Percentiles rank a stretch among this genome's conserved stretches.
phyloP scores from a whole-genome alignment of 306 rosid genomes.

The Heteromeles arbutifolia region DNA sequence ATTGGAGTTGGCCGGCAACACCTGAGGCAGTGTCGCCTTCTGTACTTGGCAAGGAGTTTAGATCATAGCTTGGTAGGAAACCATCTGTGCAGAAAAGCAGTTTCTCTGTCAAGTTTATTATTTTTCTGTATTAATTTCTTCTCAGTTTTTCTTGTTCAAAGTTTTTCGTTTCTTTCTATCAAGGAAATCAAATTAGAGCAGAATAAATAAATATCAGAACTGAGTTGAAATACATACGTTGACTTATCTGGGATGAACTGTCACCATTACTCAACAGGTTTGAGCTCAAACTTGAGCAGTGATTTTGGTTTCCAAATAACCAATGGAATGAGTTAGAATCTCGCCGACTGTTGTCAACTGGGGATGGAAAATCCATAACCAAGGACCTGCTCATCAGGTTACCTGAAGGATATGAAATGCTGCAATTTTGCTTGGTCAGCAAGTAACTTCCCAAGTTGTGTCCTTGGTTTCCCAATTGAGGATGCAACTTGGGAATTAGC shows the following conservation, averaged over 20 bases:
- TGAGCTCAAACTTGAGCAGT: slow-evolving; percentile 31
- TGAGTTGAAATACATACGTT: slow-evolving; percentile 28
- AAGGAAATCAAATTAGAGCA: neutral
- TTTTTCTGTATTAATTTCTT: neutral
- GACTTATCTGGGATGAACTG: slow-evolving; percentile 32
- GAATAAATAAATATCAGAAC: neutral
- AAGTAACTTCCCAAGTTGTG: slow-evolving; percentile 14
- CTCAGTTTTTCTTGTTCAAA: neutral
- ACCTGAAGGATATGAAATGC: slow-evolving; percentile 14
- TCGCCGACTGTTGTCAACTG: slow-evolving; percentile 18
- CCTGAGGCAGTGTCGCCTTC: slow-evolving; percentile 27
- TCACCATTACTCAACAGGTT: slow-evolving; percentile 22
- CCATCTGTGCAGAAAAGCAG: slow-evolving; percentile 48
- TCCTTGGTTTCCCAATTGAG: slow-evolving; percentile 15
- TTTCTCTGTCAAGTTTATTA: slow-evolving; percentile 7
- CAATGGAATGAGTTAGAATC: slow-evolving; percentile 19
- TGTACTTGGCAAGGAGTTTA: slow-evolving; percentile 31
- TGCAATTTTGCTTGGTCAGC: slow-evolving; percentile 13
- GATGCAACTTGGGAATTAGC: slow-evolving; percentile 24
- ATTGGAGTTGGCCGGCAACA: slow-evolving; percentile 30
- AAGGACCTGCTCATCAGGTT: slow-evolving; percentile 16
- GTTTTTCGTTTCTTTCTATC: neutral
- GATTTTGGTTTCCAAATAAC: slow-evolving; percentile 28
- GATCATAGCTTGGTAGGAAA: slow-evolving; percentile 28
- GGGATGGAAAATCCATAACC: slow-evolving; percentile 28